Base-by-base conservation (phyloP, 805 yeast genomes). In the Saccharomycopsis malanga region DNA sequence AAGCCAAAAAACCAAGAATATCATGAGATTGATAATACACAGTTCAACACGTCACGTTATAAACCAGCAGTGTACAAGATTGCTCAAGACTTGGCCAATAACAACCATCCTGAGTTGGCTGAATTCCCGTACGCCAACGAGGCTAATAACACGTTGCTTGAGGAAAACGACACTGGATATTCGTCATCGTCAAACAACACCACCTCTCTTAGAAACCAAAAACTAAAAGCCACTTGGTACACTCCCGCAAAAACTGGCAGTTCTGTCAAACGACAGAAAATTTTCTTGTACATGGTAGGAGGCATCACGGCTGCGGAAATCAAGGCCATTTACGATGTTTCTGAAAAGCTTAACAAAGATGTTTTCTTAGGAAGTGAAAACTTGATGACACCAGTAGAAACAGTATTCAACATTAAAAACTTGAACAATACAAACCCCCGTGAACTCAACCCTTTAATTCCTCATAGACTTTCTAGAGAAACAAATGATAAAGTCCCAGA, bases 281-380 rank as follows among this genome's bases (percentile, higher is more conserved):
- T 89, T 5, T 76, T 89, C 54, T 76, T 88, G 48, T 93, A 79
- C 58, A 74, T 87, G 23, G 83, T 95, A 1, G 99, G 99, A 20
- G 98, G 98, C 6, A 64, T 85, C 18, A 87, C 98, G 0, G 77
- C 82, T 54, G 75, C 89, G 2, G 99, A 93, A 62, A 67, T 83
- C 24, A 74, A 91, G 53, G 73, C 86, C 10, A 79, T 81, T 3
- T 81, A 85, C 56, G 91, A 86, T 53, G 70, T 87, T 40, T 74
- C 87, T 6, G 63, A 67, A 15, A 62, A 72, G 39, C 70, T 77
- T 48, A 77, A 83, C 57, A 81, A 78, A 59, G 95, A 87, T 52
- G 74, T 93, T 15, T 77, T 82, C 51, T 66, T 91, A 49, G 98
- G 98, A 0, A 79, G 89, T 12, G 94, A 85, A 60, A 79, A 82